Conservation (phyloP, 1,284 basidiomycete species). For the Phylloporus sp. region DNA sequence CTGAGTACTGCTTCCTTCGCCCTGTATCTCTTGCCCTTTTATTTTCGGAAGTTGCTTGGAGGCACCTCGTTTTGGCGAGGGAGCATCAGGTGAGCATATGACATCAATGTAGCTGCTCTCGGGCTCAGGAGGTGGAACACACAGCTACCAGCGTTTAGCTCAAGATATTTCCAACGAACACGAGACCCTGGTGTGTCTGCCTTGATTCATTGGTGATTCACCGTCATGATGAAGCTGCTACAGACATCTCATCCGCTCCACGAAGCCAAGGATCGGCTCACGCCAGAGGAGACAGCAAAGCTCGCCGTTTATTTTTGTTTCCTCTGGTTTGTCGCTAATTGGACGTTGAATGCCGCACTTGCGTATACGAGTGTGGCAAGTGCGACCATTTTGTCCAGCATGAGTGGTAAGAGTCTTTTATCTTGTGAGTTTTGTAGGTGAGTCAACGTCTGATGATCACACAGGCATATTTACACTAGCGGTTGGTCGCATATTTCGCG, state of each 20-base stretch:
- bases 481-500: conserved; percentile 82
- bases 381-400: conserved; percentile 86
- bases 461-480: conserved; percentile 93
- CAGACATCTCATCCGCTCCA: conserved; percentile 15
- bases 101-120: not conserved
- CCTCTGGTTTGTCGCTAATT: conserved; percentile 93
- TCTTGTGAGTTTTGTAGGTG: not conserved
- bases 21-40: conserved; percentile 85
- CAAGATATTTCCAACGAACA: conserved; percentile 19
- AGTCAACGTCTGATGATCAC: conserved; percentile 6
- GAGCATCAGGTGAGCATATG: conserved; percentile 16
- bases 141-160: conserved; percentile 32
- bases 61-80: conserved; percentile 24
- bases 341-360: conserved; percentile 82
- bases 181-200: conserved; percentile 22
- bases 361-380: conserved; percentile 90
- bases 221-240: not conserved
- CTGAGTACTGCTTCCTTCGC: conserved; percentile 88
- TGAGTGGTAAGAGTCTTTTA: conserved; percentile 73
- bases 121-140: not conserved
- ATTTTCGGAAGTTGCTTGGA: conserved; percentile 45
- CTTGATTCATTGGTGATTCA: not conserved
- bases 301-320: conserved; percentile 82
- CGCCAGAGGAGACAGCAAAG: conserved; percentile 70
- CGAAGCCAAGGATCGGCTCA: conserved; percentile 50